Evolutionary conservation across 2,329 filamentous ascomycete species (phyloP).

Genomic region (Paracoccidioides lutzii): DNA sequence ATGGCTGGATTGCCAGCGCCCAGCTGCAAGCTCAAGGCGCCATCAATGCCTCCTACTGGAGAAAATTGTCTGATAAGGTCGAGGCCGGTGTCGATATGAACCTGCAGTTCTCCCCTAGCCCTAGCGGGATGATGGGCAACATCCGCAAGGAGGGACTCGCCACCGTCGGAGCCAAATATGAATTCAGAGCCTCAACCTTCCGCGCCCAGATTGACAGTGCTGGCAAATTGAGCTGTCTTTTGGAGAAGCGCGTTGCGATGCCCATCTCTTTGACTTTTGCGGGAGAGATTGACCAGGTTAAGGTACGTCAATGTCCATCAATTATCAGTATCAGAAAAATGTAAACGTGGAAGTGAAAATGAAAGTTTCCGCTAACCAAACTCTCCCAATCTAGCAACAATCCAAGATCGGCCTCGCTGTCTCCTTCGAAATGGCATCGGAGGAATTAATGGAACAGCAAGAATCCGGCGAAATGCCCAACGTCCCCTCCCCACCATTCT

Average conservation of each 20-base stretch:
- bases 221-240: constrained; percentile 79
- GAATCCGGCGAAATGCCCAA: constrained; percentile 39
- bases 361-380: constrained; percentile 5
- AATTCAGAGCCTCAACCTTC: constrained; percentile 92
- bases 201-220: constrained; percentile 90
- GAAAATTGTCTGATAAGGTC: constrained; percentile 80
- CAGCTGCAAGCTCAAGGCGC: constrained; percentile 82
- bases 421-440: constrained; percentile 72
- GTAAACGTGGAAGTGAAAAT: not conserved
- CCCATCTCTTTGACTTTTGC: constrained; percentile 90
- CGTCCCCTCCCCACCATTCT: constrained; percentile 39
- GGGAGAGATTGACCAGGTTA: constrained; percentile 89
- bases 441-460: constrained; percentile 79
- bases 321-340: not conserved
- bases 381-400: constrained; percentile 52
- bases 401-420: constrained; percentile 91
- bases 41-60: constrained; percentile 88
- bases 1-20: constrained; percentile 84
- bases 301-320: constrained; percentile 48
- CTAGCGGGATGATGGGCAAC: constrained; percentile 60
- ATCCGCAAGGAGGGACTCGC: constrained; percentile 77
- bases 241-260: constrained; percentile 92
- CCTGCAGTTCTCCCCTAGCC: constrained; percentile 60
- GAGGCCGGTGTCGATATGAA: constrained; percentile 94
- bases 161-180: constrained; percentile 91